Evolutionary conservation across 805 yeast genomes (phyloP), one percentile per base, ranked within the genome.

Genomic region (Candida suzukii): DNA sequence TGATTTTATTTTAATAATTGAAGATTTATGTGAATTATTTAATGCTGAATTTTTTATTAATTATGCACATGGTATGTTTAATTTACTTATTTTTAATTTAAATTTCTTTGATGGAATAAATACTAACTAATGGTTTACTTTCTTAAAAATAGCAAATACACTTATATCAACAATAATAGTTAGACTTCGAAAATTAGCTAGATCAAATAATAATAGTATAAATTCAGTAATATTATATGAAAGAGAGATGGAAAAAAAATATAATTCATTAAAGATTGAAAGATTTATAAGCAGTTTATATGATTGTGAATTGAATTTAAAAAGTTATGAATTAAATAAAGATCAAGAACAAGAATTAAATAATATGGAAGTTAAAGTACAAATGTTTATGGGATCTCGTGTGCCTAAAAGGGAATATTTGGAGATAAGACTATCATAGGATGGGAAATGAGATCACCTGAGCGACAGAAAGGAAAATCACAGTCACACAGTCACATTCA

Each of bases 21-120:
- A 59, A 42, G 63, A 60, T 34, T 36, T 60, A 7, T 47, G 47
- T 17, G 56, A 48, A 19, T 38, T 53, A n/a, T 56, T 58, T 41
- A 56, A 57, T 37, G 22, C 52, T 7, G 56, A 51, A 26, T 45
- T 46, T 26, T 52, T 45, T 35, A 53, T 50, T 25, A 46, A 52
- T 37, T 50, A 50, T 37, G 43, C 46, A 1, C 19, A 39, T 16
- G 60, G 62, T 56, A 46, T 40, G 61, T 52, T 12, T 26, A 4
- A 19, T 16, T 19, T 12, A 17, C 16, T 4, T 6, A 17, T n/a
- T 29, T 7, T 5, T 16, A 11, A 25, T 2, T n/a, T 32, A 21
- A 21, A 26, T 20, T 16, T 9, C n/a, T n/a, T n/a, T n/a, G n/a
- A n/a, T n/a, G n/a, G n/a, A n/a, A n/a, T n/a, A 40, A 3, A 8